A percentile compares a stretch with the other conserved stretches of the same genome.
Conservation (phyloP, 73 alveolate genomes). For the Stentor roeselii region DNA sequence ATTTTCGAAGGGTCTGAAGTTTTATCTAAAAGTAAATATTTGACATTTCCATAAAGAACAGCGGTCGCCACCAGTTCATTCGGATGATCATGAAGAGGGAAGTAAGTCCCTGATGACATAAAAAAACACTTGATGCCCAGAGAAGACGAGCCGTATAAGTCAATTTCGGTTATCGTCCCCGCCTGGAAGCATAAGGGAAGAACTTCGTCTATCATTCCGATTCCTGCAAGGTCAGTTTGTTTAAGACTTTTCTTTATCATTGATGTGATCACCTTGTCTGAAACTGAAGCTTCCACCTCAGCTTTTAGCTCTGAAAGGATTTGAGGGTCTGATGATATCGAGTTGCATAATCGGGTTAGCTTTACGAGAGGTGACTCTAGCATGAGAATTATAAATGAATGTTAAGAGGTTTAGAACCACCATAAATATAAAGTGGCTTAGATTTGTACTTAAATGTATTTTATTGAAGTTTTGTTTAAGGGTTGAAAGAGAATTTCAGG, state of each 20-base stretch:
- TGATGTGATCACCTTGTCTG: neutral
- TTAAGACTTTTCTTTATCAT: neutral
- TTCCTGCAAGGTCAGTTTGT: neutral
- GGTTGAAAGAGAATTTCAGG: neutral
- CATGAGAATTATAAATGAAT: neutral
- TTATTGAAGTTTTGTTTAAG: neutral
- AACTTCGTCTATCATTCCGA: neutral
- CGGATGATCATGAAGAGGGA: slow-evolving; percentile 9
- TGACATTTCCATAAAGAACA: neutral
- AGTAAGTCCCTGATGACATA: neutral
- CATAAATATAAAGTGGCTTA: neutral
- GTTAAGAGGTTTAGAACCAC: neutral
- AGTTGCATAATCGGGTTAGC: neutral
- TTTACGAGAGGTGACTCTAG: neutral
- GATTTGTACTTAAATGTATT: neutral
- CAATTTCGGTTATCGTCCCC: neutral
- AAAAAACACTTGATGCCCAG: neutral
- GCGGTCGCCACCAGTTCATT: neutral
- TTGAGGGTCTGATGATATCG: neutral
- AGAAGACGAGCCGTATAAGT: neutral
- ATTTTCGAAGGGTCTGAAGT: neutral
- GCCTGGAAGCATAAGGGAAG: neutral
- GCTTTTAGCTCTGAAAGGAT: neutral
- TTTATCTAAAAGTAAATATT: too few species aligned
- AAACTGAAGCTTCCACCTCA: neutral